Conservation (phyloP, 345 rosid species). For the Rhodomyrtus tomentosa region DNA sequence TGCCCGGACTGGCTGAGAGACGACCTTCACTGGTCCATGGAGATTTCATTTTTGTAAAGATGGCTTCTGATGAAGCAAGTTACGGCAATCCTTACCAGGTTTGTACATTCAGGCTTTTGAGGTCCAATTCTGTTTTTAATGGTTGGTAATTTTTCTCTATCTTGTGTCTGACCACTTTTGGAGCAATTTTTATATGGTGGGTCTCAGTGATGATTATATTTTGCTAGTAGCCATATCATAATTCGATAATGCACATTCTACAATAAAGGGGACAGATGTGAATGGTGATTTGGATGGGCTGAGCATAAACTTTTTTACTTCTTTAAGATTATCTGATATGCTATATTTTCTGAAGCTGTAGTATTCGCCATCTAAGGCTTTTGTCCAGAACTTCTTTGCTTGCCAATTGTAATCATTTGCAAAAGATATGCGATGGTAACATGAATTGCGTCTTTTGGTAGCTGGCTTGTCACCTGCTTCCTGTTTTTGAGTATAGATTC, state of each 20-base stretch:
- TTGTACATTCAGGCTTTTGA: neutral
- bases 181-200: neutral
- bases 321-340: neutral
- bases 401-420: neutral
- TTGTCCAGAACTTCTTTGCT: neutral
- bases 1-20: constrained; percentile 90
- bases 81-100: constrained; percentile 37
- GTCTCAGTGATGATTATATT: neutral
- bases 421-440: neutral
- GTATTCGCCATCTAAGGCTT: neutral
- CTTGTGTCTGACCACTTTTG: neutral
- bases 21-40: constrained; percentile 88
- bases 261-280: neutral
- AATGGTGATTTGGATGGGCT: neutral
- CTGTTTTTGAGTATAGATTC: neutral
- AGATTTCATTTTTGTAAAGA: constrained; percentile 47
- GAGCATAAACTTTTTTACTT: neutral
- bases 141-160: neutral
- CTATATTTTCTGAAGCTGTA: neutral
- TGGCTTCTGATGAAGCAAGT: constrained; percentile 19
- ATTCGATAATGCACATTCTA: neutral
- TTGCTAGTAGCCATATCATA: neutral
- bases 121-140: neutral
- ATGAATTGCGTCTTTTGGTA: neutral
- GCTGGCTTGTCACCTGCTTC: neutral